Base-by-base conservation (phyloP, 2,329 filamentous ascomycete genomes). In the Blastomyces emzantsi region DNA sequence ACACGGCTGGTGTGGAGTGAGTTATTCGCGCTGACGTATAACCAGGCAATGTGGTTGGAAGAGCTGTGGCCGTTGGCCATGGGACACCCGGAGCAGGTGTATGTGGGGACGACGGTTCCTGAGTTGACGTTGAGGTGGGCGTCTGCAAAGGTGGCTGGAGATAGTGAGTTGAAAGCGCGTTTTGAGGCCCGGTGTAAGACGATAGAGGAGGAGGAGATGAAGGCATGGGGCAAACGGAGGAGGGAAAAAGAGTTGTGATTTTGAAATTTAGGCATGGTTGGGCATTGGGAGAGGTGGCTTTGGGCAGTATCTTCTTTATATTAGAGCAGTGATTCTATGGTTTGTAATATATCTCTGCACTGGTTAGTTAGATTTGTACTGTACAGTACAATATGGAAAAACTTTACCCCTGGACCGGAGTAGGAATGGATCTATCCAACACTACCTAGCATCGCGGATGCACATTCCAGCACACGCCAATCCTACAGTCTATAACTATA, bases 1-100 rank as follows among this genome's bases (percentile, higher is more conserved):
- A 70, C 70, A 22, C 72, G 67, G 30, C 63, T 74, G 4, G 58
- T 74, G 13, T 74, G 72, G 70, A 66, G 69, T 17, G 72, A 74
- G 51, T 55, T 74, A 1, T 72, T 67, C 47, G 68, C 70, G 0
- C 54, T 68, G 56, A 49, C 25, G 25, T 52, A 15, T 69, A 0
- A 28, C 59, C 65, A 70, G 51, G 60, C 65, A 2, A 62, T 63
- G 11, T 13, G 36, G 6, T 52, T 72, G 3, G 64, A 66, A 57
- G 67, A 71, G 22, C 30, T 72, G 47, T 74, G 71, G 71, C 71
- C 70, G 17, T 62, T 73, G 11, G 72, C 71, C 33, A 68, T 69
- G 47, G 63, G 69, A 9, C 70, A 73, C 45, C 71, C 70, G 11
- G 65, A 69, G n/a, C 52, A 69, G 45, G 67, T 73, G 11, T 73